phyloP scores from a whole-genome alignment of 257 asterid species.

The Mitragyna speciosa region DNA sequence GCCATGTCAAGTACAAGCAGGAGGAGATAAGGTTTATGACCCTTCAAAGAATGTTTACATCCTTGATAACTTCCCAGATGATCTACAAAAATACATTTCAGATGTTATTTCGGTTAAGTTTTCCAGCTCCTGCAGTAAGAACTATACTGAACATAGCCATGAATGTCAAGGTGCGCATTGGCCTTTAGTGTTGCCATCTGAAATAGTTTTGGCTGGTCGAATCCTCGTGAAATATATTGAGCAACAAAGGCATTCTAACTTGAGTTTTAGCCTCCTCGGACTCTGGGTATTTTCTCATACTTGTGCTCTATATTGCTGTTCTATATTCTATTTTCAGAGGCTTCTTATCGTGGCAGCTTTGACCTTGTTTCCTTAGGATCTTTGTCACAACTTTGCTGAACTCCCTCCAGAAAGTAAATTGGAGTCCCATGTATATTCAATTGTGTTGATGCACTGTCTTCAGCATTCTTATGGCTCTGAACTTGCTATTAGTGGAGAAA shows the following conservation, averaged over 20 bases:
- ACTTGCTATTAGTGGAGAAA: conserved; percentile 50
- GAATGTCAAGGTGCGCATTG: conserved; percentile 87
- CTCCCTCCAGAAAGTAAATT: conserved; percentile 69
- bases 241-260: conserved; percentile 37
- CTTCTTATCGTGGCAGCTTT: conserved; percentile 26
- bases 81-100: conserved; percentile 50
- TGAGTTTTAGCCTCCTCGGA: conserved; percentile 32
- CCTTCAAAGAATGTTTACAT: conserved; percentile 20
- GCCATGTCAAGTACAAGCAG: conserved; percentile 72
- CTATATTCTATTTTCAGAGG: conserved; percentile 1
- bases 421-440: conserved; percentile 80
- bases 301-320: conserved; percentile 15
- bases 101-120: conserved; percentile 37
- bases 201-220: conserved; percentile 86
- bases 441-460: conserved; percentile 68
- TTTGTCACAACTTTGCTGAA: conserved; percentile 69
- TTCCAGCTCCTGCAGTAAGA: conserved; percentile 34
- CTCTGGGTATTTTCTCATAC: conserved; percentile 43
- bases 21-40: conserved; percentile 42
- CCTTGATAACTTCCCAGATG: conserved; percentile 51
- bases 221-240: conserved; percentile 61
- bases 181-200: conserved; percentile 86
- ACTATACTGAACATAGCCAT: conserved; percentile 68
- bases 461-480: conserved; percentile 49
- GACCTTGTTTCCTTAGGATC: conserved; percentile 56